These are phyloP conservation scores for Huiozyma sinensis DNA, from an alignment of 805 yeast species.

Conservation along the genomic window DNA sequence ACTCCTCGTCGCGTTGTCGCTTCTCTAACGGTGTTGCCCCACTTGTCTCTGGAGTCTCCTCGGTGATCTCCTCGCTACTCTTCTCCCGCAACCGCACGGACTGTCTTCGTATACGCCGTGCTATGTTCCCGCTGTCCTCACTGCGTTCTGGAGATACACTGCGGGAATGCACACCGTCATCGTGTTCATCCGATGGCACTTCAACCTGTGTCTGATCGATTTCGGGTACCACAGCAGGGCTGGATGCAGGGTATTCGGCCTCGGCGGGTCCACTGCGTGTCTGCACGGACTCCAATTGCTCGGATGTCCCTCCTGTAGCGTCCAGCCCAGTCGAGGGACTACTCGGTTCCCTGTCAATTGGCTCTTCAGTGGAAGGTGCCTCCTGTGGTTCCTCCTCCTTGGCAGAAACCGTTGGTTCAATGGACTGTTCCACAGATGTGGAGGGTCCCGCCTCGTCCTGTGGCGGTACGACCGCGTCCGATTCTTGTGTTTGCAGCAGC, in stretches of 20 bases:
- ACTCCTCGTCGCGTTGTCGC: slow-evolving; percentile 8
- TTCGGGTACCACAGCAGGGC: no score
- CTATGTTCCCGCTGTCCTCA: background rate
- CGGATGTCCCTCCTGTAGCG: background rate
- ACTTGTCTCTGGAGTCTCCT: slow-evolving; percentile 6
- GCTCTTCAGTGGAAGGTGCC: background rate
- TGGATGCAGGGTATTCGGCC: no score
- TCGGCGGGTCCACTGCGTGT: no score
- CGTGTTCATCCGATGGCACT: no score
- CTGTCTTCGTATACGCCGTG: slow-evolving; percentile 1
- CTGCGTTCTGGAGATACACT: background rate
- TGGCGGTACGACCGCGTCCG: background rate
- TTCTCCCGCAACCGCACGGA: slow-evolving; percentile 2
- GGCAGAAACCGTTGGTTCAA: background rate
- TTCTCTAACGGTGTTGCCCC: slow-evolving; percentile 9
- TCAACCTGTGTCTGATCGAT: no score
- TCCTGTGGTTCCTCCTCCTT: background rate
- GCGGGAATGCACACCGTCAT: no score
- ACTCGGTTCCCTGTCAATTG: no score
- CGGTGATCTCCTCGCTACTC: slow-evolving; percentile 10
- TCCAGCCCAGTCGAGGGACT: background rate
- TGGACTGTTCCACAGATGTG: background rate
- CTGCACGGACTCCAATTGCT: background rate
- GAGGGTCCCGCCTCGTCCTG: background rate
- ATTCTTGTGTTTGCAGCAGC: background rate